Base-by-base conservation (phyloP, 768 basidiomycete genomes). In the Podaxis rugospora region DNA sequence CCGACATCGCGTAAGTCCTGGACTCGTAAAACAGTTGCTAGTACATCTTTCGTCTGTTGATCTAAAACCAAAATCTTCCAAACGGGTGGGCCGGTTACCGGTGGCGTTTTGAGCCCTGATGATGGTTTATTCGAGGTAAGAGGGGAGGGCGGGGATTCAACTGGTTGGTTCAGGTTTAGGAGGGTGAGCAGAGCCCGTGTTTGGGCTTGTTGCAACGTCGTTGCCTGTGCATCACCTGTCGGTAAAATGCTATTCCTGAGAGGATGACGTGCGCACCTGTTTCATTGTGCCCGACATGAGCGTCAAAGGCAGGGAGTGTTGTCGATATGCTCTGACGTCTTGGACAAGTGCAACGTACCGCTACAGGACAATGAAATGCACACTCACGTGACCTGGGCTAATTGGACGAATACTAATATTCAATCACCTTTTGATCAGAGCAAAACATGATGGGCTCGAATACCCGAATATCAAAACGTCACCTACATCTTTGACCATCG, bases 11-110 rank as follows among this genome's bases (percentile, higher is more conserved):
- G 84, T 63, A 99, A 80, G 75, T 98, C 97, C 73, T 98, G 95
- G 5, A 99, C 97, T 57, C 95, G 86, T 65, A 99, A 76, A 18
- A 94, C 90, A 1, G 96, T 98, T 14, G 97, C 97, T 39, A 99
- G 81, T 21, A 98, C 88, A 71, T 98, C 97, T 72, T 98, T 97
- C 23, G 94, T 96, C 66, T 90, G 84, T 69, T 97, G 93, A 73
- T 99, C 97, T 57, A 99, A 78, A 1, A 99, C 89, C 9, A 99
- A 78, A 13, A 98, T 88, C 74, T 99, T 99, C 96, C 97, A 99
- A 4, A 97, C 87, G 4, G 93, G 86, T 32, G 93, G 92, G 0
- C 83, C 85, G 11, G 81, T 79, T 27, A 81, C 73, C 5, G 81
- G 73, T 1, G 84, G 76, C 2, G 78, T 71, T 65, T 86, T 88